phyloP scores from a whole-genome alignment of 306 rosid species.

The Betula pendula region DNA sequence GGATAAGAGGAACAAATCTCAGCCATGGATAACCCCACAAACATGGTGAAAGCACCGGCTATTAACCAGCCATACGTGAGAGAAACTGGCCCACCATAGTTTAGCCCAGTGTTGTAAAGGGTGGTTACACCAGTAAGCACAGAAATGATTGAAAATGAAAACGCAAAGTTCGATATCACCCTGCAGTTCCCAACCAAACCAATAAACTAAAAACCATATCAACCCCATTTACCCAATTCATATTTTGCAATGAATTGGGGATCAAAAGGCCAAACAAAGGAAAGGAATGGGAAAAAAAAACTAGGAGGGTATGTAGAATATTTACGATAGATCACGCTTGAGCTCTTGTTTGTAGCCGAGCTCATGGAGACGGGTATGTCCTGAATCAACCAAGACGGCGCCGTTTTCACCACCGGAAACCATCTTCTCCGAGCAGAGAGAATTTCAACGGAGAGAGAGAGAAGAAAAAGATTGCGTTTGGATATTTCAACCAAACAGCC shows the following conservation, averaged over 20 bases:
- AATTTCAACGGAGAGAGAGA: background rate
- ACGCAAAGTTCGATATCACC: conserved; percentile 82
- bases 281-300: background rate
- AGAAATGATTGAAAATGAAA: conserved; percentile 91
- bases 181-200: conserved; percentile 43
- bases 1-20: conserved; percentile 96
- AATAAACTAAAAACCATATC: background rate
- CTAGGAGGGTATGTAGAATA: background rate
- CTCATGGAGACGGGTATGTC: conserved; percentile 81
- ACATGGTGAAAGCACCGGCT: conserved; percentile 74
- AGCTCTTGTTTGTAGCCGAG: conserved; percentile 98
- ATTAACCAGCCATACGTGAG: conserved; percentile 83
- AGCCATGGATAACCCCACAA: conserved; percentile 90
- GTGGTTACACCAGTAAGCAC: conserved; percentile 91
- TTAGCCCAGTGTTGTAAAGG: conserved; percentile 84
- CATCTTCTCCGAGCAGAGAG: conserved; percentile 17
- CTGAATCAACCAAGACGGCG: conserved; percentile 56
- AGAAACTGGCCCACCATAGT: conserved; percentile 81
- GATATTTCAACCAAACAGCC: conserved; percentile 1
- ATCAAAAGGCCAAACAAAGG: background rate
- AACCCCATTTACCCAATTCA: conserved; percentile 1
- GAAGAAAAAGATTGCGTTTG: conserved; percentile 4
- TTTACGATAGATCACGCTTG: conserved; percentile 96
- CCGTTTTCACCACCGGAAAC: conserved; percentile 28
- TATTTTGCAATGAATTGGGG: conserved; percentile 2